phyloP scores from a whole-genome alignment of 768 basidiomycete genomes.

The Mrakia hoshinonis region DNA sequence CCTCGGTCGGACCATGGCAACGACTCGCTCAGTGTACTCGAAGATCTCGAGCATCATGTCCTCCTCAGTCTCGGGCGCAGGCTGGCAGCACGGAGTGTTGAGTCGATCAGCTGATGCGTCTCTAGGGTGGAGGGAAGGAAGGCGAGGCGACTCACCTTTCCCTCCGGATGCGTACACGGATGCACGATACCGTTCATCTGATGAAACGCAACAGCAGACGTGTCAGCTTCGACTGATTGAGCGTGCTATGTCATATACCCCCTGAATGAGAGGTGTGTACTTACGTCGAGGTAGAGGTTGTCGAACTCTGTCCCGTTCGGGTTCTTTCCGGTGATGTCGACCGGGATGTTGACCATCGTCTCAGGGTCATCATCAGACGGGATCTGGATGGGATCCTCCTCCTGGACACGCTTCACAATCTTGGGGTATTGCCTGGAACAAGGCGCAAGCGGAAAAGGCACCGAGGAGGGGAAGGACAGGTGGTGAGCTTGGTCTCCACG shows the following conservation, averaged over 20 bases:
- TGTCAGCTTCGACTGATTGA: too few relatives aligned
- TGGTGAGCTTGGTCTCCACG: not conserved
- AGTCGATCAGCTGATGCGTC: not conserved
- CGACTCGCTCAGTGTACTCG: slow-evolving; percentile 90
- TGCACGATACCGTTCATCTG: slow-evolving; percentile 99
- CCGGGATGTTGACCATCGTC: slow-evolving; percentile 58
- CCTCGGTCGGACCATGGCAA: slow-evolving; percentile 91
- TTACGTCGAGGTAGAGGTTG: slow-evolving; percentile 60
- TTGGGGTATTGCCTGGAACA: slow-evolving; percentile 72
- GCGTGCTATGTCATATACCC: too few relatives aligned
- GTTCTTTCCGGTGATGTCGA: slow-evolving; percentile 71
- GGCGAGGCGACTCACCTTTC: slow-evolving; percentile 53
- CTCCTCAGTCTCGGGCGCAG: slow-evolving; percentile 92
- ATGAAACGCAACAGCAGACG: not conserved
- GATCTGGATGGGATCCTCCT: slow-evolving; percentile 66
- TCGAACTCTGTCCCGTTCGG: slow-evolving; percentile 96
- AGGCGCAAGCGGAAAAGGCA: not conserved
- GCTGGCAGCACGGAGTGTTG: slow-evolving; percentile 46
- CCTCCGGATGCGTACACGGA: slow-evolving; percentile 98
- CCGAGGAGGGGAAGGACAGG: not conserved
- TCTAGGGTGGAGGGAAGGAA: not conserved
- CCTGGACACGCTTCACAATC: slow-evolving; percentile 60
- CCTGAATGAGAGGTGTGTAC: too few relatives aligned
- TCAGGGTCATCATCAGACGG: slow-evolving; percentile 45
- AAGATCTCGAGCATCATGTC: slow-evolving; percentile 99